These are phyloP conservation scores for Osmanthus fragrans DNA, from an alignment of 257 asterid species.

Conservation along the genomic window DNA sequence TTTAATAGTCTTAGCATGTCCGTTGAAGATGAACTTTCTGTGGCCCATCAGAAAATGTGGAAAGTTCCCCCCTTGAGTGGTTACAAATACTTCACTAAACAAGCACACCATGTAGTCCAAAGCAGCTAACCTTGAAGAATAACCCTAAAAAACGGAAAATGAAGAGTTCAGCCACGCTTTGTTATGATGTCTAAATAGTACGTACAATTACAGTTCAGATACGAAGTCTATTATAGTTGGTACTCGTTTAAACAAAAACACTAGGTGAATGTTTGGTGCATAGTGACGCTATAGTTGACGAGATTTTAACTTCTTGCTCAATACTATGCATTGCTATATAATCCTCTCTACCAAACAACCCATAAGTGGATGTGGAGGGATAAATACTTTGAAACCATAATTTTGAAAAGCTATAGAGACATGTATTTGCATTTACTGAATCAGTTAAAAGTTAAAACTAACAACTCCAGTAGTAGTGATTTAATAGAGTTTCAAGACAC, in stretches of 20 bases:
- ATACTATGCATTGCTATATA: neutral
- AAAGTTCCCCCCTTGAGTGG: conserved; percentile 94
- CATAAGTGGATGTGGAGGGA: no score
- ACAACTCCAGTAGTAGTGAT: no score
- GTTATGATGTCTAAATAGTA: neutral
- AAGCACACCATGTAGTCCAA: conserved; percentile 81
- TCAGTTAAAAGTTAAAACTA: no score
- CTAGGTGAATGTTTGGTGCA: neutral
- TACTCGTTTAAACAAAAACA: neutral
- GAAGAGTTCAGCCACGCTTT: neutral
- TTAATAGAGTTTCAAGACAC: no score
- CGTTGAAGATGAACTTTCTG: conserved; percentile 71
- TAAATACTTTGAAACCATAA: no score
- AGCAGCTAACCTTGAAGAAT: conserved; percentile 85
- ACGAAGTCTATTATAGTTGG: neutral
- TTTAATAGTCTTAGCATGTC: conserved; percentile 82
- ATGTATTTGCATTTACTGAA: no score
- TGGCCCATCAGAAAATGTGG: conserved; percentile 94
- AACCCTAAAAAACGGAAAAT: conserved; percentile 42
- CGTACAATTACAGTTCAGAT: neutral
- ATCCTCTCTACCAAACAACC: neutral
- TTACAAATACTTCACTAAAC: conserved; percentile 85
- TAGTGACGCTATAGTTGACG: neutral
- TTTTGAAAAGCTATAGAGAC: no score
- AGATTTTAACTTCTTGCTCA: neutral